Conservation (phyloP, 2,329 filamentous ascomycete genomes). For the Ceratocystiopsis brevicomis region DNA sequence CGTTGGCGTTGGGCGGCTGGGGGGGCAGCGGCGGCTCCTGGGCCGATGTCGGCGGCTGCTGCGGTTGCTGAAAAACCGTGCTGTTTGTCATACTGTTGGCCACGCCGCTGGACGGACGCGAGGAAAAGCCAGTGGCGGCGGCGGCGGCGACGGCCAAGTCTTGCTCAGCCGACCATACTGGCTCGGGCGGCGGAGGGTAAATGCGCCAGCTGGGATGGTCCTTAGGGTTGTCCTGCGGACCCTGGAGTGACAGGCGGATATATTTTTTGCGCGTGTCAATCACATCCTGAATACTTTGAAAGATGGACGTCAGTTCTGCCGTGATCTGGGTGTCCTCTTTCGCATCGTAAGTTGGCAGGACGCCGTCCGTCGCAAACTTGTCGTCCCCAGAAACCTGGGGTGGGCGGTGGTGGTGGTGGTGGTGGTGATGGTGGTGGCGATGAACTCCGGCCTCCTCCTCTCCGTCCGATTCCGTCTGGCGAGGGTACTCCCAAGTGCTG, state of each 20-base stretch:
- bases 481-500: not conserved
- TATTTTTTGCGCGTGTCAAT: slow-evolving; percentile 78
- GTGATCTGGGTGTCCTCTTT: slow-evolving; percentile 64
- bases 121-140: slow-evolving; percentile 5
- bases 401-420: not conserved
- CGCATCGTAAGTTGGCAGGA: slow-evolving; percentile 36
- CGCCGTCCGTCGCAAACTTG: too few relatives aligned
- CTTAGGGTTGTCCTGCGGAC: slow-evolving; percentile 68
- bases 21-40: not conserved
- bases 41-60: not conserved
- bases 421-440: not conserved
- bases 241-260: slow-evolving; percentile 66
- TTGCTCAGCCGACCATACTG: slow-evolving; percentile 56
- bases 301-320: slow-evolving; percentile 68
- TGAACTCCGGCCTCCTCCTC: not conserved
- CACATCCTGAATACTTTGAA: slow-evolving; percentile 78
- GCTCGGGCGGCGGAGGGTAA: slow-evolving; percentile 80
- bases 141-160: slow-evolving; percentile 10
- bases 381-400: too few relatives aligned
- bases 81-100: slow-evolving; percentile 30
- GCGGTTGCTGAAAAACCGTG: slow-evolving; percentile 17
- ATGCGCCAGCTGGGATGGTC: slow-evolving; percentile 70
- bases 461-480: not conserved
- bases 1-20: slow-evolving; percentile 1
- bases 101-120: slow-evolving; percentile 18